Evolutionary conservation across 257 asterid genomes (phyloP), one percentile per base, ranked within the genome.

Genomic region (Coffea eugenioides): DNA sequence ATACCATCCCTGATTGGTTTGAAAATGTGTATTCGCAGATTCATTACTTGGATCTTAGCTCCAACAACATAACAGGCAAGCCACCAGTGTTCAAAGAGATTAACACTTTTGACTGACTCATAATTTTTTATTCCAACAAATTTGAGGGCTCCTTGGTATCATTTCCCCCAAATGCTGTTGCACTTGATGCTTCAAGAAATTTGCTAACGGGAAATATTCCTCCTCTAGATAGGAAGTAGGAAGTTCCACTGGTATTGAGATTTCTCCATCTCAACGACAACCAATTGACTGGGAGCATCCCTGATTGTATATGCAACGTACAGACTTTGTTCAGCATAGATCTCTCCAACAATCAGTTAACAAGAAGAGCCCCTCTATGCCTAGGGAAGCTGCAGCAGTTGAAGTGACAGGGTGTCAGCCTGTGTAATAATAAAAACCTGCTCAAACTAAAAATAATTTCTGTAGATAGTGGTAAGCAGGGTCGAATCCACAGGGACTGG

Each of bases 1-100:
- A 71, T 18, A 16, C 9, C 11, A 34, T 83, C 39, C 86, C 86
- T 3, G 57, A 69, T 34, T 83, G 86, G 83, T 80, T 79, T 71
- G 49, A 65, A 18, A 36, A 7, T 16, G 31, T 71, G 16, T 67
- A 41, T 51, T 76, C 81, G 4, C 23, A 46, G 14, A 65, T 76
- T 20, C 36, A 34, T 52, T 61, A 59, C 48, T 69, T 83, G 61
- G 86, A 83, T 83, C 43, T 83, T 23, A 61, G 67, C 23, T 43
- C 46, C 73, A 79, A 83, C 48, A n/a, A 62, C 20, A 74, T 83
- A 27, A 46, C 62, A 1, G 86, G 83, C 2, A 83, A 68, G 65
- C 74, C 75, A 56, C 86, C 86, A 3, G 64, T 11, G 48, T 79
- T 75, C 61, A 23, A 23, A 43, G 70, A 52, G 8, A 64, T 51